These are phyloP conservation scores for Leccinum uliginosum DNA, from an alignment of 768 basidiomycete species.

Conservation along the genomic window DNA sequence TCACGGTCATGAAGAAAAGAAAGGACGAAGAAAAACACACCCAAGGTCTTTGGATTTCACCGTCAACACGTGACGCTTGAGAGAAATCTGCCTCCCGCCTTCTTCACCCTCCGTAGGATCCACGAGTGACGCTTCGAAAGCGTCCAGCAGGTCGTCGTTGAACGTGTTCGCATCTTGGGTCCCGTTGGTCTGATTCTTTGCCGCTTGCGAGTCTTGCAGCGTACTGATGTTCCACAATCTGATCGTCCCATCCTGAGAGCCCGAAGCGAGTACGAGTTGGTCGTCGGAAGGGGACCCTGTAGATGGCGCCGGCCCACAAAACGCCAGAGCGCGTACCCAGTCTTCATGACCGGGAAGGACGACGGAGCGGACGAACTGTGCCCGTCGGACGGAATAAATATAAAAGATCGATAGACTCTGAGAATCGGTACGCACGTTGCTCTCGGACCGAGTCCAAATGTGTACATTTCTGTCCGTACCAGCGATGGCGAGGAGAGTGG, in stretches of 20 bases:
- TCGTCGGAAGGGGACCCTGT: conserved; percentile 19
- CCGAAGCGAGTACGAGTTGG: conserved; percentile 80
- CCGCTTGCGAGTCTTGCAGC: conserved; percentile 21
- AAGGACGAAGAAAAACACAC: conserved; percentile 12
- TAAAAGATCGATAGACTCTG: neutral
- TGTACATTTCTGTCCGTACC: conserved; percentile 79
- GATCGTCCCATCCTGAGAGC: conserved; percentile 92
- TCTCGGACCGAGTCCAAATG: conserved; percentile 68
- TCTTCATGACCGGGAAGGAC: conserved; percentile 86
- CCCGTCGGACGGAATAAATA: neutral
- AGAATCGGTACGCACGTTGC: conserved; percentile 36
- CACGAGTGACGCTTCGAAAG: conserved; percentile 79
- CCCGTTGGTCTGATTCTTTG: conserved; percentile 9
- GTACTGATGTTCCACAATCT: conserved; percentile 85
- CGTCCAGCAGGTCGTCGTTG: conserved; percentile 77
- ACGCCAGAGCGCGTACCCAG: conserved; percentile 84
- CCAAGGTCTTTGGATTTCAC: conserved; percentile 43
- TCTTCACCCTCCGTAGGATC: conserved; percentile 71
- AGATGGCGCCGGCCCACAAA: conserved; percentile 37
- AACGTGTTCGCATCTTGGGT: conserved; percentile 29
- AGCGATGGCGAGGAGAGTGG: conserved; percentile 70
- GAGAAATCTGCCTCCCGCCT: conserved; percentile 80
- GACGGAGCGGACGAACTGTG: conserved; percentile 57
- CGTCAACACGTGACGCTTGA: conserved; percentile 78
- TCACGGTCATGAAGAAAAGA: conserved; percentile 22